Base-by-base conservation (phyloP, 768 basidiomycete genomes). In the Podaxis mareebaensis region DNA sequence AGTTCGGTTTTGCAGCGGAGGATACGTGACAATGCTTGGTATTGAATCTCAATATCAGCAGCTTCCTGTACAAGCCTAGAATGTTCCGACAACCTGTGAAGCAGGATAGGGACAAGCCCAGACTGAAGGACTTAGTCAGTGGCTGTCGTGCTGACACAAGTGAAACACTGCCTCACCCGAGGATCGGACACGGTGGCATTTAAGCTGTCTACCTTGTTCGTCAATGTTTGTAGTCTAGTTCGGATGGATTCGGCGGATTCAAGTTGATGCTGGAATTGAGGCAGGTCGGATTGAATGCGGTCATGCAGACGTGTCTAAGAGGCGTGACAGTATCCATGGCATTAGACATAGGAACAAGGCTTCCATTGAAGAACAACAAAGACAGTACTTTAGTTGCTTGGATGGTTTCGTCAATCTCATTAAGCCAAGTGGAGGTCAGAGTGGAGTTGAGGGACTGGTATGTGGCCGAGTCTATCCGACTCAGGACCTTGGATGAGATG, bases 401-500 rank as follows among this genome's bases (percentile, higher is more conserved):
- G 64, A 95, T 91, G 12, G 88, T 85, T 52, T 83, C 81, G 67
- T 95, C 87, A 30, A 96, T 79, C 70, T 92, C 89, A 0, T 76
- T 71, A 42, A 92, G 76, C 91, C 92, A 94, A 62, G 85, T 86
- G 33, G 83, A 76, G 12, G 88, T 89, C 57, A 90, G 71, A 38
- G 79, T 69, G 44, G 90, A 84, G 67, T 80, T 86, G 39, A 94
- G 72, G 1, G 86, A 78, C 66, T 85, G 77, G 65, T 76, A 75
- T 7, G 85, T 83, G 10, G 85, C 84, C 30, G 85, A 80, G 65
- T 91, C 89, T 33, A 94, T 79, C 72, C 86, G 89, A 53, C 83
- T 81, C 51, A 95, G 81, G 44, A 93, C 85, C 64, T 80, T 79
- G 0, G 92, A 90, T 24, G 91, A 89, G 6, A 89, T 81, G 73